phyloP scores from a whole-genome alignment of 2,329 filamentous ascomycete genomes.

The Mycosphaerella arachidis region DNA sequence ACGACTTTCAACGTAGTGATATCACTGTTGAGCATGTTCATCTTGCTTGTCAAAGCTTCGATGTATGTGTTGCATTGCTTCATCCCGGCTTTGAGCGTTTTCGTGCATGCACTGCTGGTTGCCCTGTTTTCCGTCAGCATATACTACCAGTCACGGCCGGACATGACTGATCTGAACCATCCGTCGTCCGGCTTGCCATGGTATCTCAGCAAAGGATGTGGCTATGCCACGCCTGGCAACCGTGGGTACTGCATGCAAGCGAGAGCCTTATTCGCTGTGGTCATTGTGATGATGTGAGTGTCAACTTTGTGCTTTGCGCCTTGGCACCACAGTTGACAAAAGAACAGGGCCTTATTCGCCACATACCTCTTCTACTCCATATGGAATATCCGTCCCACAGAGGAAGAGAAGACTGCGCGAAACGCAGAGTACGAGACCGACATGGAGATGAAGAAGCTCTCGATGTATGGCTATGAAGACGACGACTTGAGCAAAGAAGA shows the following conservation, averaged over 20 bases:
- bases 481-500: slow-evolving; percentile 43
- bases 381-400: slow-evolving; percentile 50
- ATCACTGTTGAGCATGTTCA: slow-evolving; percentile 70
- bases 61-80: slow-evolving; percentile 67
- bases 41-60: slow-evolving; percentile 66
- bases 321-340: background rate
- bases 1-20: slow-evolving; percentile 74
- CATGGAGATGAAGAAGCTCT: slow-evolving; percentile 51
- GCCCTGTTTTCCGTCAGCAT: slow-evolving; percentile 62
- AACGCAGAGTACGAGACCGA: slow-evolving; percentile 24
- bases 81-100: slow-evolving; percentile 59
- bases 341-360: slow-evolving; percentile 55
- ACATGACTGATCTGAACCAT: slow-evolving; percentile 62
- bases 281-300: slow-evolving; percentile 64
- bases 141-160: slow-evolving; percentile 68
- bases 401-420: slow-evolving; percentile 28
- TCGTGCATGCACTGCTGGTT: slow-evolving; percentile 55
- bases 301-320: background rate
- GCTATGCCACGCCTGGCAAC: slow-evolving; percentile 44
- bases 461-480: slow-evolving; percentile 40
- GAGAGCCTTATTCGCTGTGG: slow-evolving; percentile 61
- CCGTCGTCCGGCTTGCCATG: slow-evolving; percentile 62
- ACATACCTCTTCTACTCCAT: slow-evolving; percentile 56
- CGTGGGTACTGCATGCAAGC: slow-evolving; percentile 61
- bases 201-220: slow-evolving; percentile 70